Percentiles rank a stretch among this genome's conserved stretches.
phyloP scores from a whole-genome alignment of 1,284 basidiomycete genomes.

The Sphaerobolus stellatus region DNA sequence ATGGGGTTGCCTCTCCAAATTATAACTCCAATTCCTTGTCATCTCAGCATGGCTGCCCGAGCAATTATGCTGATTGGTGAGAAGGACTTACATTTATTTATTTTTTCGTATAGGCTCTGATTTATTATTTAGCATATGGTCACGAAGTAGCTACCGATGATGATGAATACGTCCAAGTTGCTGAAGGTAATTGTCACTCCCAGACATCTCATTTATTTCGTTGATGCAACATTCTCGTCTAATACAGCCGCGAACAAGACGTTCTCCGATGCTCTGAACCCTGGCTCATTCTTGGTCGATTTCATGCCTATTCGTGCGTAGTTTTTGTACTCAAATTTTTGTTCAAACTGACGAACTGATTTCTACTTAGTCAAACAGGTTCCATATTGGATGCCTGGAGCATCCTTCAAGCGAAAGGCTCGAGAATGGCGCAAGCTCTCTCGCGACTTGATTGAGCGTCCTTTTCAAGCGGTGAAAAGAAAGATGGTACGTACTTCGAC shows the following conservation, averaged over 20 bases:
- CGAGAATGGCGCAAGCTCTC: constrained; percentile 36
- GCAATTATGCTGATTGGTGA: constrained; percentile 4
- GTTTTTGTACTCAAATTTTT: not conserved
- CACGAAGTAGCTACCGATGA: constrained; percentile 1
- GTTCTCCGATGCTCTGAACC: constrained; percentile 2
- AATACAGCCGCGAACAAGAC: not conserved
- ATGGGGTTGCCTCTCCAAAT: not conserved
- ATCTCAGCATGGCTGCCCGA: constrained; percentile 1
- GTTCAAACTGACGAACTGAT: constrained; percentile 9
- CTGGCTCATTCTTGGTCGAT: constrained; percentile 31
- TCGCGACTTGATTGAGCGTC: constrained; percentile 39
- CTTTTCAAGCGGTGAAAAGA: constrained; percentile 39
- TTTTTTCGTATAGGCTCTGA: not conserved
- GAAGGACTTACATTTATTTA: not conserved
- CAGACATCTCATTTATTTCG: not conserved
- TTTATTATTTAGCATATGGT: not conserved
- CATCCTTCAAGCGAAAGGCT: constrained; percentile 38
- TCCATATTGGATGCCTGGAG: constrained; percentile 31
- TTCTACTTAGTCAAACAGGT: constrained; percentile 27
- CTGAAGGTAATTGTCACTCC: constrained; percentile 3
- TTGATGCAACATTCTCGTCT: not conserved
- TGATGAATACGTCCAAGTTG: constrained; percentile 5
- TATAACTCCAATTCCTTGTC: not conserved
- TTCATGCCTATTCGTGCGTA: constrained; percentile 27
- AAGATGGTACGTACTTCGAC: constrained; percentile 35